Percentiles rank a stretch among this genome's conserved stretches.
phyloP scores from a whole-genome alignment of 2,329 filamentous ascomycete species.

The Raffaelea arxii region DNA sequence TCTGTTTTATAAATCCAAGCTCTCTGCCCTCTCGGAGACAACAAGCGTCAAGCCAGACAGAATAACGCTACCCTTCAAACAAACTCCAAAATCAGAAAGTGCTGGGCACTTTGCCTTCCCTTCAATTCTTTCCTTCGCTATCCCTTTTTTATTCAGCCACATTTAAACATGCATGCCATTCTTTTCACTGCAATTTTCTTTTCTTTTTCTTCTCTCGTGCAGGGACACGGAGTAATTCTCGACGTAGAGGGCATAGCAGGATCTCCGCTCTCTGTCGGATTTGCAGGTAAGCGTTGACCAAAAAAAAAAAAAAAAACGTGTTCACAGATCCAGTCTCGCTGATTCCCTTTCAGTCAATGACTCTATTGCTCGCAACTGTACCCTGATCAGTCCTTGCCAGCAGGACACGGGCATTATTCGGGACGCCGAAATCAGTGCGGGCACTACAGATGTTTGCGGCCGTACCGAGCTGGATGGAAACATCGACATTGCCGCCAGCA shows the following conservation, averaged over 20 bases:
- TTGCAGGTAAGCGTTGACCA: not conserved
- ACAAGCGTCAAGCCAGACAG: too few species aligned
- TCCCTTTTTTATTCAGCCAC: not conserved
- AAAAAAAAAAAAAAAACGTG: not conserved
- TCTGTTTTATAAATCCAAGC: too few species aligned
- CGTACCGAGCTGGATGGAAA: slow-evolving; percentile 4
- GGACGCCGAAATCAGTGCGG: slow-evolving; percentile 2
- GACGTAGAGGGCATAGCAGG: not conserved
- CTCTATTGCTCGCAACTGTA: slow-evolving; percentile 5
- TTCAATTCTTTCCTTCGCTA: not conserved
- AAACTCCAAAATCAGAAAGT: too few species aligned
- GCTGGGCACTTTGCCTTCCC: not conserved
- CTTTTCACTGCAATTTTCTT: not conserved
- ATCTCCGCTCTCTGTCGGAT: not conserved
- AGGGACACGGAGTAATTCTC: slow-evolving; percentile 1
- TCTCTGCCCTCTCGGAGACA: too few species aligned
- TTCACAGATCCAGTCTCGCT: too few species aligned
- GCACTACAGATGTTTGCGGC: slow-evolving; percentile 1
- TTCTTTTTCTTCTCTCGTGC: not conserved
- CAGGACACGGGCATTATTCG: slow-evolving; percentile 5
- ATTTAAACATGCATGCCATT: not conserved
- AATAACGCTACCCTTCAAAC: too few species aligned
- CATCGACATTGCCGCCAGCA: slow-evolving; percentile 1
- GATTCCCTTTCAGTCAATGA: too few species aligned
- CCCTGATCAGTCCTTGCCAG: slow-evolving; percentile 5